Evolutionary conservation across 1,139 yeast species (phyloP).

Genomic region (Geotrichum bryndzae): DNA sequence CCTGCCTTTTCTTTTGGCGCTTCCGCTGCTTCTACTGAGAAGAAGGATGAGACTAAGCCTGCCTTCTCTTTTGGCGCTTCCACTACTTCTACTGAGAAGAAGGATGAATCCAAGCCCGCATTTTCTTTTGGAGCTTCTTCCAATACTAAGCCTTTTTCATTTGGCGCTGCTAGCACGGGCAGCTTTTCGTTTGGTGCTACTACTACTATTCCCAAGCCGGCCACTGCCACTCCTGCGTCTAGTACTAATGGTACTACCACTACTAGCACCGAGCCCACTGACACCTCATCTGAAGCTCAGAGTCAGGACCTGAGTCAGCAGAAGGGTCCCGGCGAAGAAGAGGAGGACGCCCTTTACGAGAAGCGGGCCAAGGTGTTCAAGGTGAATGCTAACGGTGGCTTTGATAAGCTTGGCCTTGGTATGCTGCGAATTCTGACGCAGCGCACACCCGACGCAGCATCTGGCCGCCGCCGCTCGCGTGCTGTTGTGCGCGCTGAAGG

Average conservation of each 20-base stretch:
- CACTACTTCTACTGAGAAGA: conserved; percentile 12
- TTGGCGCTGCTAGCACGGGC: conserved; percentile 18
- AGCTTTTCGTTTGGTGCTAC: not conserved
- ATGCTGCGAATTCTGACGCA: conserved; percentile 66
- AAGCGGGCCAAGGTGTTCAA: conserved; percentile 70
- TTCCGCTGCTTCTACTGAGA: conserved; percentile 10
- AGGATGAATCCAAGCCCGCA: conserved; percentile 11
- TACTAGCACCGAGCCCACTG: conserved; percentile 20
- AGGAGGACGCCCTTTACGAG: conserved; percentile 58
- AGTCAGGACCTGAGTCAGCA: conserved; percentile 32
- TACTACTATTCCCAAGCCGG: not conserved
- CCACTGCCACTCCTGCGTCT: conserved; percentile 3
- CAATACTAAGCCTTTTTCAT: conserved; percentile 20
- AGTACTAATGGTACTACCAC: conserved; percentile 17
- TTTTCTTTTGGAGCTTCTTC: conserved; percentile 20
- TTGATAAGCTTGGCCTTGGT: conserved; percentile 59
- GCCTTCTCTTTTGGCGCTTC: conserved; percentile 33
- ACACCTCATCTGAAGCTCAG: conserved; percentile 12
- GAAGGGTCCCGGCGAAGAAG: conserved; percentile 78
- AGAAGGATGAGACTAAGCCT: conserved; percentile 25
- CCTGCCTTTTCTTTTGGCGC: conserved; percentile 27
- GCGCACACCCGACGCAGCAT: conserved; percentile 36
- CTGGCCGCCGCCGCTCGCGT: conserved; percentile 48
- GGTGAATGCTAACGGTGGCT: conserved; percentile 26
- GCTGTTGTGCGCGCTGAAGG: conserved; percentile 84